These are phyloP conservation scores for Pinus tabuliformis DNA, from an alignment of 75 land plant genomes.

Conservation along the genomic window DNA sequence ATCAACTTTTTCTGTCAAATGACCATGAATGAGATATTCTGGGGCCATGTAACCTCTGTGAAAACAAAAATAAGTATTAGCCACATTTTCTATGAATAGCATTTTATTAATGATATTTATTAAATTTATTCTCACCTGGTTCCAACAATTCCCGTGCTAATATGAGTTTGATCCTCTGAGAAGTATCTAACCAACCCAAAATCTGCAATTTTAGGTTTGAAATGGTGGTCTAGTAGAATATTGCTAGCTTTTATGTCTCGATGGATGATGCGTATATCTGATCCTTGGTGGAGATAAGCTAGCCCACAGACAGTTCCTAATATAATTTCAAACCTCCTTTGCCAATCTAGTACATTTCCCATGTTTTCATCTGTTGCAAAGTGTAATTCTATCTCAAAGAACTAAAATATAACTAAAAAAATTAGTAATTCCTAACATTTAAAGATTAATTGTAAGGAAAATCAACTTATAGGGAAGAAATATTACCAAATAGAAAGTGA, in stretches of 20 bases:
- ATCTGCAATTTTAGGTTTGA: slow-evolving; percentile 44
- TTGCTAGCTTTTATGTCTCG: slow-evolving; percentile 43
- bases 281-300: slow-evolving; percentile 43
- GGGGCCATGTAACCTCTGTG: no score
- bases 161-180: slow-evolving; percentile 38
- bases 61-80: no score
- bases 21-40: no score
- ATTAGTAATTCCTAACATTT: no score
- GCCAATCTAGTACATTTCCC: slow-evolving; percentile 15
- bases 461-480: no score
- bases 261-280: slow-evolving; percentile 2
- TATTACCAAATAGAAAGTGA: no score
- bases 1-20: no score
- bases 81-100: no score
- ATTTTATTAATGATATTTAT: no score
- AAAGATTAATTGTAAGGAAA: no score
- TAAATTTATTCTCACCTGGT: slow-evolving; percentile 27
- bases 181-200: slow-evolving; percentile 39
- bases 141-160: slow-evolving; percentile 39
- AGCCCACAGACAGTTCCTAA: slow-evolving; percentile 31
- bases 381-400: background rate
- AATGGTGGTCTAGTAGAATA: slow-evolving; percentile 12
- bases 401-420: slow-evolving; percentile 6
- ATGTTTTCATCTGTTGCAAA: background rate
- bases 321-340: slow-evolving; percentile 28